Base-by-base conservation (phyloP, 306 rosid genomes). In the Nissolia schottii region DNA sequence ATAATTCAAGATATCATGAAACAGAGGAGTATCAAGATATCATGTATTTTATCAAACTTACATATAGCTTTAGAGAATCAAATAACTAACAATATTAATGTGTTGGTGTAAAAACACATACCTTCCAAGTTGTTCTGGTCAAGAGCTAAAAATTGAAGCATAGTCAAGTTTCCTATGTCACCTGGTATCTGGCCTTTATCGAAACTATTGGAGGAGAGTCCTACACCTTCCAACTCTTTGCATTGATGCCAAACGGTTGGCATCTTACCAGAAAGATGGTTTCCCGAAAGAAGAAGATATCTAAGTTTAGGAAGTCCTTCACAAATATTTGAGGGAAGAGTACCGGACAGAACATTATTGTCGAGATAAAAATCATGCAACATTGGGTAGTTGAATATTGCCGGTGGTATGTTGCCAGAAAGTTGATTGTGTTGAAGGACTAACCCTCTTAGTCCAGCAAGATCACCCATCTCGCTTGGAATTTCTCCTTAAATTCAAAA, bases 401-500 rank as follows among this genome's bases (percentile, higher is more conserved):
- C 13, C 0, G 8, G 23, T 1, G 60, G 15, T 50, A 77, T 25
- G 16, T 46, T 49, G 34, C 81, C 76, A 0, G n/a, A 14, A 32
- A 77, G 34, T 3, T 23, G 2, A 38, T 70, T 77, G 2, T 10
- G 0, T 5, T 11, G 3, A 28, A 70, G 14, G 14, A 23, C 6
- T 19, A 70, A 2, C 6, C 11, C 5, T 38, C 19, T 37, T 10
- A 70, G 29, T 2, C 15, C 18, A n/a, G 55, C 1, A 24, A 70
- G 75, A 55, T 70, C 65, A 5, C 55, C 64, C 3, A 55, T 24
- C 11, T 55, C 72, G 25, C 31, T 70, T 1, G 71, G 77, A 60
- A 77, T 60, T 32, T 22, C 49, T 40, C 81, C 77, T 37, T 74
- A n/a, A n/a, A n/a, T 27, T 32, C n/a, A n/a, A n/a, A 73, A 23